These are phyloP conservation scores for Syzygium aromaticum DNA, from an alignment of 345 rosid species.

Conservation along the genomic window DNA sequence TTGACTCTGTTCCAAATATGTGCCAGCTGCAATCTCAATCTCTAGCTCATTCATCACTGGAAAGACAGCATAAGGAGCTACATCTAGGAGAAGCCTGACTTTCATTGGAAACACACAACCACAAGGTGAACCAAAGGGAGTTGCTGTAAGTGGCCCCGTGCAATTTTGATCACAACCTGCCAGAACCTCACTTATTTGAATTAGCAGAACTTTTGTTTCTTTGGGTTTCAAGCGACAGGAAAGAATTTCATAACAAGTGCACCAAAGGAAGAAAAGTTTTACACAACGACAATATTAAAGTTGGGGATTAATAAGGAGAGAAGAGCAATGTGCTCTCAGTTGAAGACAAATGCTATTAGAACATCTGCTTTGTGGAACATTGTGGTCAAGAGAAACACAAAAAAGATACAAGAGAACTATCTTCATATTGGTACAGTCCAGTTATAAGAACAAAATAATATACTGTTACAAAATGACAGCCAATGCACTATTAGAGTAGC, in stretches of 20 bases:
- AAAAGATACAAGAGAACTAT: background rate
- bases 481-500: background rate
- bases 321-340: background rate
- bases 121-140: conserved; percentile 94
- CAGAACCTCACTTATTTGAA: conserved; percentile 2
- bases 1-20: conserved; percentile 93
- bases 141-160: conserved; percentile 78
- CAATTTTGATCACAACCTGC: conserved; percentile 93
- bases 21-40: conserved; percentile 91
- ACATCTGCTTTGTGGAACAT: background rate
- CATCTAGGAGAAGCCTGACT: conserved; percentile 74
- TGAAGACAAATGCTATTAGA: background rate
- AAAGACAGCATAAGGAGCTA: conserved; percentile 76
- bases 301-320: background rate
- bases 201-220: conserved; percentile 7
- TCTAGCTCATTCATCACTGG: conserved; percentile 87
- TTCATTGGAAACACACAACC: conserved; percentile 98
- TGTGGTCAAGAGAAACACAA: background rate
- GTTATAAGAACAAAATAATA: background rate
- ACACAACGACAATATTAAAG: background rate
- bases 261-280: background rate
- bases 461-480: background rate
- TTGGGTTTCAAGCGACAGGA: background rate
- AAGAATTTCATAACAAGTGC: background rate
- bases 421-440: background rate